phyloP scores from a whole-genome alignment of 345 rosid genomes.

The Gynandropsis gynandra region DNA sequence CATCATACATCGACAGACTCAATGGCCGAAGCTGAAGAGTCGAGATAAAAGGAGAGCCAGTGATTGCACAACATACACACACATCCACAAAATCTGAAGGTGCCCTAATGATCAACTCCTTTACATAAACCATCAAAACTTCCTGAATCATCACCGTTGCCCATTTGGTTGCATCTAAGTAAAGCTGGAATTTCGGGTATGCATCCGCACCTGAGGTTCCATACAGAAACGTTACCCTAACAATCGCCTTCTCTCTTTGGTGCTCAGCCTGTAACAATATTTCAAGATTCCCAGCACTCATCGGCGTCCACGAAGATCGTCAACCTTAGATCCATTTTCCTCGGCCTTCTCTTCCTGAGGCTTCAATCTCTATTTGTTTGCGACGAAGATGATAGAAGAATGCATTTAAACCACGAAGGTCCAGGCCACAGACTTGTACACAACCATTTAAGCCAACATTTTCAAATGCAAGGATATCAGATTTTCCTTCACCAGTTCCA shows the following conservation, averaged over 20 bases:
- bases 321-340: too few relatives aligned
- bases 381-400: too few relatives aligned
- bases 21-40: constrained; percentile 82
- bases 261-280: constrained; percentile 64
- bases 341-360: too few relatives aligned
- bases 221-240: constrained; percentile 83
- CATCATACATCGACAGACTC: constrained; percentile 83
- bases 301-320: too few relatives aligned
- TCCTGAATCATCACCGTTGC: too few relatives aligned
- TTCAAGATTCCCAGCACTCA: too few relatives aligned
- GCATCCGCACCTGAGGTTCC: constrained; percentile 52
- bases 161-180: too few relatives aligned
- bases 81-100: constrained; percentile 70
- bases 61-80: constrained; percentile 83
- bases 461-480: constrained; percentile 80
- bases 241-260: constrained; percentile 73
- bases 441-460: constrained; percentile 73
- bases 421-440: constrained; percentile 62
- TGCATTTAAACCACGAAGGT: too few relatives aligned
- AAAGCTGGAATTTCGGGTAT: constrained; percentile 76
- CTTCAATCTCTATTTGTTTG: too few relatives aligned
- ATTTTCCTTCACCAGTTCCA: constrained; percentile 86
- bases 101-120: constrained; percentile 82
- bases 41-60: constrained; percentile 89
- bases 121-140: constrained; percentile 59